Percentiles rank a stretch among this genome's conserved stretches.
These are phyloP conservation scores for Trametes polyzona DNA, from an alignment of 1,284 basidiomycete genomes.

Conservation along the genomic window DNA sequence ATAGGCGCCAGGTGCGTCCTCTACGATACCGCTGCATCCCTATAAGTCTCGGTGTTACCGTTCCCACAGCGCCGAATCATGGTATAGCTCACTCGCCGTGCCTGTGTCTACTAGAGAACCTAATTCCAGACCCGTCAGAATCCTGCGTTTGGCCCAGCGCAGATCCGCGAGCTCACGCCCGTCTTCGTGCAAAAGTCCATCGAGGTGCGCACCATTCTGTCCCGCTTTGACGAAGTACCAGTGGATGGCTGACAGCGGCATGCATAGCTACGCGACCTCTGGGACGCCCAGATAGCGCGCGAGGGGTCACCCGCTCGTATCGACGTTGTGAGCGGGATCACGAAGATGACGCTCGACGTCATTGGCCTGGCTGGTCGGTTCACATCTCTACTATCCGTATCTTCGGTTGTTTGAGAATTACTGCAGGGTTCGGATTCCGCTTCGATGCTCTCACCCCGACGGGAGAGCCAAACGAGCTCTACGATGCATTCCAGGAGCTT, in stretches of 20 bases:
- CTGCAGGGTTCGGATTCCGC: conserved; percentile 51
- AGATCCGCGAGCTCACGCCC: conserved; percentile 57
- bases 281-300: conserved; percentile 21
- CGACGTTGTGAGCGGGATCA: conserved; percentile 46
- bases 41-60: too few species aligned
- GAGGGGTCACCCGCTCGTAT: conserved; percentile 30
- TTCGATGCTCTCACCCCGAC: conserved; percentile 43
- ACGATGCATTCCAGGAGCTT: conserved; percentile 40
- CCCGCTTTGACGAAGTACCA: too few species aligned
- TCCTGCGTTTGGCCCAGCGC: conserved; percentile 58
- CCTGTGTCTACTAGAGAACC: too few species aligned
- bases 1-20: conserved; percentile 20
- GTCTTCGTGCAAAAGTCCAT: conserved; percentile 58
- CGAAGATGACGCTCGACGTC: conserved; percentile 49
- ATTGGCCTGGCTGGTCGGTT: conserved; percentile 44
- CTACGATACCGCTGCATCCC: too few species aligned
- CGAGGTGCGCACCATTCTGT: conserved; percentile 40
- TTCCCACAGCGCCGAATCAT: conserved; percentile 17
- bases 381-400: background rate
- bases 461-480: conserved; percentile 41
- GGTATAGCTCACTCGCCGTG: background rate
- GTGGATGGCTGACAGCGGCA: background rate
- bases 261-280: conserved; percentile 34
- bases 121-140: too few species aligned
- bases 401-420: background rate